phyloP scores from a whole-genome alignment of 2,329 filamentous ascomycete genomes.

The Pestalotiopsis sp. region DNA sequence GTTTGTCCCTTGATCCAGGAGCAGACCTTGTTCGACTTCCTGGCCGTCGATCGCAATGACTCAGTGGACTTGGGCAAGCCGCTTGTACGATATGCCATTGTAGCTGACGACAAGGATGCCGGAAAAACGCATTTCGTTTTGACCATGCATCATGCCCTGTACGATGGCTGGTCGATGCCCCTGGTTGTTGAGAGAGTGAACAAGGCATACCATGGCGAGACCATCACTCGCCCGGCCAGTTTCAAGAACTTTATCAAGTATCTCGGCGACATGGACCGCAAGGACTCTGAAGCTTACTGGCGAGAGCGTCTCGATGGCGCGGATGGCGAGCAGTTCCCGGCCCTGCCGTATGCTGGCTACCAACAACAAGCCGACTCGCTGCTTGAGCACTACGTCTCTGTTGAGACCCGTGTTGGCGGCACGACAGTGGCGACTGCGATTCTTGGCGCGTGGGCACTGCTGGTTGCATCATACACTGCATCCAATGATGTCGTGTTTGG shows the following conservation, averaged over 20 bases:
- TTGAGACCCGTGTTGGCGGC: slow-evolving; percentile 35
- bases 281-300: slow-evolving; percentile 50
- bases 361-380: slow-evolving; percentile 55
- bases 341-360: slow-evolving; percentile 49
- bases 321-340: slow-evolving; percentile 49
- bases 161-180: slow-evolving; percentile 61
- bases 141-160: slow-evolving; percentile 59
- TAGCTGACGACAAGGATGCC: slow-evolving; percentile 32
- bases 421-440: slow-evolving; percentile 59
- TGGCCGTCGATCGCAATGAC: slow-evolving; percentile 42
- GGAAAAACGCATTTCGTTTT: slow-evolving; percentile 49
- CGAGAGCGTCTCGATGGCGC: slow-evolving; percentile 47
- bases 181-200: slow-evolving; percentile 52
- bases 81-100: slow-evolving; percentile 48
- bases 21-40: slow-evolving; percentile 40
- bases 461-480: slow-evolving; percentile 55
- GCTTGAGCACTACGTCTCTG: slow-evolving; percentile 53
- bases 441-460: slow-evolving; percentile 61
- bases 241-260: slow-evolving; percentile 56
- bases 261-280: slow-evolving; percentile 41
- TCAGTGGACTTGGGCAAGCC: slow-evolving; percentile 48
- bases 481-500: slow-evolving; percentile 60
- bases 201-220: slow-evolving; percentile 41
- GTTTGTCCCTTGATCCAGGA: slow-evolving; percentile 34
- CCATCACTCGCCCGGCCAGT: slow-evolving; percentile 37